A percentile compares a stretch with the other conserved stretches of the same genome.
Evolutionary conservation across 225 moss, liverwort and hornwort species (phyloP).

Genomic region (Marchantia polymorpha): DNA sequence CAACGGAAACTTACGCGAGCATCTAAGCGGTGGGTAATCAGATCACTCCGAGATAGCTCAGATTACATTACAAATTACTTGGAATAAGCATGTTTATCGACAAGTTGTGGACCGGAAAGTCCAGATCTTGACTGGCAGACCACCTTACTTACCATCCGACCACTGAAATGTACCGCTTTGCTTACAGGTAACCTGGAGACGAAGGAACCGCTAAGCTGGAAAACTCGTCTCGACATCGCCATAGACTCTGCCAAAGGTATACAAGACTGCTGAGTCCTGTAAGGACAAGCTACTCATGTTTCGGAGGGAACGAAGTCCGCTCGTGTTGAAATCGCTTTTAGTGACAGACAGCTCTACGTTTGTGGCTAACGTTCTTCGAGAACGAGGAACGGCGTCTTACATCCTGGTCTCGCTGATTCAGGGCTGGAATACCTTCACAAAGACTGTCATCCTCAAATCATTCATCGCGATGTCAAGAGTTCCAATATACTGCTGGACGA

Average conservation of each 20-base stretch:
- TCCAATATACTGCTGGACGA: conserved; percentile 59
- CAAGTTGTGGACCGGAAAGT: too few species aligned
- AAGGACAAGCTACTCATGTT: background rate
- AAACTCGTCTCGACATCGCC: conserved; percentile 1
- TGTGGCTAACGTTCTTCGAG: too few species aligned
- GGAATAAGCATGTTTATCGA: background rate
- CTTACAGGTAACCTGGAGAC: too few species aligned
- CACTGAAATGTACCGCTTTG: too few species aligned
- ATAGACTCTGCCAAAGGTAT: background rate
- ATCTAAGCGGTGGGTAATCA: conserved; percentile 47
- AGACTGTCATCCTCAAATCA: conserved; percentile 52
- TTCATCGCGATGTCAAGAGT: conserved; percentile 66
- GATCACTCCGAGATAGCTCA: background rate
- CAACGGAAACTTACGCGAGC: conserved; percentile 61
- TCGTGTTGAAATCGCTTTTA: background rate
- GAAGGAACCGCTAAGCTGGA: background rate
- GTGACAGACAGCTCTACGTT: too few species aligned
- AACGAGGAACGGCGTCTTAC: background rate
- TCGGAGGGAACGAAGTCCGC: background rate
- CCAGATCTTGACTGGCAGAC: too few species aligned
- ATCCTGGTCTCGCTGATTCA: background rate
- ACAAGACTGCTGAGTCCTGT: background rate
- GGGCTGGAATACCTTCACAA: conserved; percentile 62
- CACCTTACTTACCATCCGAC: too few species aligned
- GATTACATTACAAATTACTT: too few species aligned